These are phyloP conservation scores for Chytriomyces sp. DNA, from an alignment of 192 early-diverging fungal species.

Conservation along the genomic window DNA sequence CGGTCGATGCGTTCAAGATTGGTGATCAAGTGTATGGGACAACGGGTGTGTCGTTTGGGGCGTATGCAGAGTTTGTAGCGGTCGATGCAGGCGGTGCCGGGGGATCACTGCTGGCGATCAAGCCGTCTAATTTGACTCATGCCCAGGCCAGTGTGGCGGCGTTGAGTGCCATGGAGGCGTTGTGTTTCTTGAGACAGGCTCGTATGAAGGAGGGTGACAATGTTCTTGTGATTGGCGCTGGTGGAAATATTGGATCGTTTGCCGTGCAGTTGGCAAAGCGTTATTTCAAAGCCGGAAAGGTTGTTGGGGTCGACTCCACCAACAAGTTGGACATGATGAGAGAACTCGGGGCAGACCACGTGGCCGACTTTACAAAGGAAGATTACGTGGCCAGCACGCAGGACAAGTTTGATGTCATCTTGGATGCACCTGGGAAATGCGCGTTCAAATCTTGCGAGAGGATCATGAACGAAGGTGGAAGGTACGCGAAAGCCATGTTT, in stretches of 20 bases:
- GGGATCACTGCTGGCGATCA: not conserved
- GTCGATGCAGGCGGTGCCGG: not conserved
- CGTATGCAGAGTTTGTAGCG: constrained; percentile 4
- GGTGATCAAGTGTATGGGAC: constrained; percentile 40
- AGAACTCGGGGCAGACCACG: constrained; percentile 58
- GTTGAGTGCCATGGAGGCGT: constrained; percentile 8
- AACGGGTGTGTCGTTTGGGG: not conserved
- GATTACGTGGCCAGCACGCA: constrained; percentile 30
- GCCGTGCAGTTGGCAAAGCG: constrained; percentile 53
- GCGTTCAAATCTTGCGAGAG: not conserved
- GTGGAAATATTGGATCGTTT: constrained; percentile 44
- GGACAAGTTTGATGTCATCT: constrained; percentile 18
- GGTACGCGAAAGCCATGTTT: constrained; percentile 12
- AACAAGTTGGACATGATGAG: constrained; percentile 55
- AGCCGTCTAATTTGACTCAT: not conserved
- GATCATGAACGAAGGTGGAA: not conserved
- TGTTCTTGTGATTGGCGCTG: constrained; percentile 9
- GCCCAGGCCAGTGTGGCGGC: not conserved
- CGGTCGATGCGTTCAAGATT: constrained; percentile 29
- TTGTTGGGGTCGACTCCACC: constrained; percentile 59
- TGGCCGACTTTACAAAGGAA: constrained; percentile 60
- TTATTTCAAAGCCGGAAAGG: constrained; percentile 34
- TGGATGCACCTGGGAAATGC: constrained; percentile 13
- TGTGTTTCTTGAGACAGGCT: constrained; percentile 3
- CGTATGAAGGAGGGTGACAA: not conserved